Conservation (phyloP, 148 eudicot genomes). For the Pouteria glomerata region DNA sequence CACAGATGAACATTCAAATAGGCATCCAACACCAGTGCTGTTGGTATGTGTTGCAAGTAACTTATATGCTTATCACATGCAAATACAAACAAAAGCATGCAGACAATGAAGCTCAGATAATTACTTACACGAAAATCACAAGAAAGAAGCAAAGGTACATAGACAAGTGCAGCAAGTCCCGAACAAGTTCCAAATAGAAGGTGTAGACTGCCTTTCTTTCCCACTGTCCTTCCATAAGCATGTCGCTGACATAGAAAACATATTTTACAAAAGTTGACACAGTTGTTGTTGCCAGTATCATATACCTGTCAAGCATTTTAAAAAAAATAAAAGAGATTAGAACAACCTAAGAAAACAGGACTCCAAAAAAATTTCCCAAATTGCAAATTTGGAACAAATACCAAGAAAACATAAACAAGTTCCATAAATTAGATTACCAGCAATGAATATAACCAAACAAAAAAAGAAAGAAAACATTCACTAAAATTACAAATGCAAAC, state of each 20-base stretch:
- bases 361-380: not conserved
- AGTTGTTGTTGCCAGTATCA: conserved; percentile 95
- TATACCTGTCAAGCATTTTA: conserved; percentile 50
- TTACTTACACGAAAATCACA: conserved; percentile 90
- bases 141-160: conserved; percentile 97
- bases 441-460: not conserved
- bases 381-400: not conserved
- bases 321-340: not conserved
- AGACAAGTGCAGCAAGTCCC: conserved; percentile 92
- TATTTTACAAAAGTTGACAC: conserved; percentile 86
- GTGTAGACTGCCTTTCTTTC: conserved; percentile 94
- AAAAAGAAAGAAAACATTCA: no score
- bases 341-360: not conserved
- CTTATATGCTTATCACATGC: not conserved
- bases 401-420: not conserved
- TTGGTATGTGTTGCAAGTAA: not conserved
- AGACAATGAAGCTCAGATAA: conserved; percentile 4
- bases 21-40: not conserved
- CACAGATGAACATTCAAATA: conserved; percentile 1
- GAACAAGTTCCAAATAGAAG: conserved; percentile 89
- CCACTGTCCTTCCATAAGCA: conserved; percentile 99
- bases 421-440: not conserved
- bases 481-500: no score
- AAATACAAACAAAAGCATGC: not conserved
- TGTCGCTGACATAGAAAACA: conserved; percentile 77